These are phyloP conservation scores for Kodamaea alishanica DNA, from an alignment of 1,139 yeast genomes.

Conservation along the genomic window DNA sequence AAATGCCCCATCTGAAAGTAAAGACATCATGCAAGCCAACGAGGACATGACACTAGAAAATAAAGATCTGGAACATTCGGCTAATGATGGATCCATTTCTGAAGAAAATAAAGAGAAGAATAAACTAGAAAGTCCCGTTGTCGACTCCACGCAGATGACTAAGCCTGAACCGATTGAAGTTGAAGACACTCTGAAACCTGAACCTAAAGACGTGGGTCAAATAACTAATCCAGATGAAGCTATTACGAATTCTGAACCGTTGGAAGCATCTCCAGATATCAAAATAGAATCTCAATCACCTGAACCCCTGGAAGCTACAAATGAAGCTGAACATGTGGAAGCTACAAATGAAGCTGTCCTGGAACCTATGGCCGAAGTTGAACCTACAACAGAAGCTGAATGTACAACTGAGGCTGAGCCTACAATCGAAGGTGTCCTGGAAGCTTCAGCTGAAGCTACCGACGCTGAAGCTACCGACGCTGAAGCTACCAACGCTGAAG, in stretches of 20 bases:
- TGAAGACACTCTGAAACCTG: not conserved
- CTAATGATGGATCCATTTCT: slow-evolving; percentile 31
- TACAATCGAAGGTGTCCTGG: not conserved
- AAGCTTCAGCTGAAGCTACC: not conserved
- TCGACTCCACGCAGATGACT: not conserved
- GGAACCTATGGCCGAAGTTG: not conserved
- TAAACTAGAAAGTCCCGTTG: too few relatives aligned
- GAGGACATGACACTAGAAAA: slow-evolving; percentile 15
- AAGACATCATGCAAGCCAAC: slow-evolving; percentile 9
- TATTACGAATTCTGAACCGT: too few relatives aligned
- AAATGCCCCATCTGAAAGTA: slow-evolving; percentile 8
- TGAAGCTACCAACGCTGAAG: not conserved
- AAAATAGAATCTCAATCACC: too few relatives aligned
- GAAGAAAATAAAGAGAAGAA: slow-evolving; percentile 33
- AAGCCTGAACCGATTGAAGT: not conserved
- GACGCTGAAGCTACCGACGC: not conserved
- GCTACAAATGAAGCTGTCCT: not conserved
- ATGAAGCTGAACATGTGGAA: too few relatives aligned
- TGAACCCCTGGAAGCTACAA: too few relatives aligned
- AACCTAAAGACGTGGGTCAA: too few relatives aligned
- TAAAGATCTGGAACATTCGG: not conserved
- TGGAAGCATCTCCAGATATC: too few relatives aligned
- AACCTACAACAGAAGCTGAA: not conserved
- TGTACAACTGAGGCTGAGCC: not conserved
- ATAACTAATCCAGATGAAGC: too few relatives aligned